Percentiles rank a stretch among this genome's conserved stretches.
phyloP scores from a whole-genome alignment of 2,329 filamentous ascomycete species.

The Colletotrichum trifolii region DNA sequence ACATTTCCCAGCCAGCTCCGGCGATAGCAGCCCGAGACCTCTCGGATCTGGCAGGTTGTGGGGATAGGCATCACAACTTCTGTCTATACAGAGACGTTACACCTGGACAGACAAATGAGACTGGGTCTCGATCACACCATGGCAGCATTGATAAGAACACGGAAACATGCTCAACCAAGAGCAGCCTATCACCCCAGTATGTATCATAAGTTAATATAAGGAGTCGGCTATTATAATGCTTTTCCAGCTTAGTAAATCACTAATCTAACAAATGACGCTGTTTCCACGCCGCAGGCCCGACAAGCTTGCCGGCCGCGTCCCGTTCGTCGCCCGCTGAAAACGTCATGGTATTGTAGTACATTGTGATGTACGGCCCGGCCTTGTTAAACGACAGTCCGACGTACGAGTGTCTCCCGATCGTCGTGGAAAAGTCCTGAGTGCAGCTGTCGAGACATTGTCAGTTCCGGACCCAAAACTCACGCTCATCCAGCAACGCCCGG shows the following conservation, averaged over 20 bases:
- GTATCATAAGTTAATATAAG: too few species aligned
- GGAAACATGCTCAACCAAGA: too few species aligned
- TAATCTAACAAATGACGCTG: slow-evolving; percentile 29
- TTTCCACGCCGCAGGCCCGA: slow-evolving; percentile 27
- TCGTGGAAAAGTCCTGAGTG: slow-evolving; percentile 24
- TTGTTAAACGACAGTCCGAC: slow-evolving; percentile 27
- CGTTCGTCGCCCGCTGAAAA: slow-evolving; percentile 21
- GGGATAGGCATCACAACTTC: too few species aligned
- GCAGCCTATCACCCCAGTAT: too few species aligned
- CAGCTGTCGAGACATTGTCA: slow-evolving; percentile 1
- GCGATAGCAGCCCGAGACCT: too few species aligned
- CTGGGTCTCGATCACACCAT: too few species aligned
- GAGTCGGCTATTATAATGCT: not conserved
- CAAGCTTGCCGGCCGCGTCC: slow-evolving; percentile 15
- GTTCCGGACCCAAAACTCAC: not conserved
- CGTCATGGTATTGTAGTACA: slow-evolving; percentile 33
- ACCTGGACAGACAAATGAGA: too few species aligned
- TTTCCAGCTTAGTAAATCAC: not conserved
- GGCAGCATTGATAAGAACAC: too few species aligned
- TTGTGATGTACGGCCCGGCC: slow-evolving; percentile 21
- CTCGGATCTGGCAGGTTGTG: too few species aligned
- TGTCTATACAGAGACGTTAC: too few species aligned
- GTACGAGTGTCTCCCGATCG: slow-evolving; percentile 30
- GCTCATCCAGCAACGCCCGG: too few species aligned
- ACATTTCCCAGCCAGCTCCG: too few species aligned